Conservation (phyloP, 306 rosid species). For the Dicorynia guianensis region DNA sequence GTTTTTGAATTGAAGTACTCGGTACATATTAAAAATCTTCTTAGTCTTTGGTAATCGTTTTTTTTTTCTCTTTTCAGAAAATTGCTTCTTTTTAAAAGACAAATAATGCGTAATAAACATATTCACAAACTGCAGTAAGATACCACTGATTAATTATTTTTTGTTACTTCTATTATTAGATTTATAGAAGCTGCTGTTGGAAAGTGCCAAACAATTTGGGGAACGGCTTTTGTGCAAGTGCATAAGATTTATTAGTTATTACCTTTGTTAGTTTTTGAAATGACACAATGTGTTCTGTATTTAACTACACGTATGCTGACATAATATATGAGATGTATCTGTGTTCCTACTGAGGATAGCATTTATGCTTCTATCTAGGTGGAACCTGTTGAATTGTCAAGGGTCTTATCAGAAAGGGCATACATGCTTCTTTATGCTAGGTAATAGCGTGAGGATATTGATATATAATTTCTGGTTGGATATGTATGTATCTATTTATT, state of each 20-base stretch:
- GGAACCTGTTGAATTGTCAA: constrained; percentile 68
- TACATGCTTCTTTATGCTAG: constrained; percentile 87
- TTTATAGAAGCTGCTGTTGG: constrained; percentile 11
- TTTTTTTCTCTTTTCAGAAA: background rate
- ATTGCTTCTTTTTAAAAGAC: constrained; percentile 24
- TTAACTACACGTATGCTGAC: background rate
- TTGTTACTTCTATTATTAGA: constrained; percentile 17
- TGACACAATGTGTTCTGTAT: background rate
- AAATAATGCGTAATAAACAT: constrained; percentile 16
- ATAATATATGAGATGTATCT: constrained; percentile 13
- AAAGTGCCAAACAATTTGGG: constrained; percentile 1
- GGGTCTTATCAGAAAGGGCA: constrained; percentile 76
- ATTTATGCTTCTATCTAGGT: constrained; percentile 58
- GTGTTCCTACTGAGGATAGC: constrained; percentile 35
- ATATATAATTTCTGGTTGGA: constrained; percentile 13
- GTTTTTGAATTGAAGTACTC: background rate
- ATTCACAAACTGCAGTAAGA: background rate
- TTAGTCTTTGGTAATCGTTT: background rate
- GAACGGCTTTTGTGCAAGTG: background rate
- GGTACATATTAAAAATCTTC: background rate
- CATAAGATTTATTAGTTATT: background rate
- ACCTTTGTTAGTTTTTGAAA: background rate
- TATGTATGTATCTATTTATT: constrained; percentile 1
- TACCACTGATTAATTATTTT: background rate
- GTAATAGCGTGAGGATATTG: constrained; percentile 44